Evolutionary conservation across 78 protist species (phyloP).

Genomic region (Dictyostelium intermedium): DNA sequence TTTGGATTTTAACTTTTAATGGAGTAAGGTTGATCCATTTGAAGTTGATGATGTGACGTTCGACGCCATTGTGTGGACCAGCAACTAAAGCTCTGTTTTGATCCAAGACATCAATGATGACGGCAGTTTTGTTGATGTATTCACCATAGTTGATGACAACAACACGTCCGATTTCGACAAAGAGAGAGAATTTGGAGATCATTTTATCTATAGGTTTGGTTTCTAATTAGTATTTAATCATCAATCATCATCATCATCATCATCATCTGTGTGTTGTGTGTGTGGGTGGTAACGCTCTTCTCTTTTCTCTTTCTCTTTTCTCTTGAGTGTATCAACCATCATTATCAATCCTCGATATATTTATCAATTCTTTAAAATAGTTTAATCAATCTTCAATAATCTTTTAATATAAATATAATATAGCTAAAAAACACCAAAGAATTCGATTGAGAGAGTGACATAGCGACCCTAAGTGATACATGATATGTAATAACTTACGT

Average conservation of each 20-base stretch:
- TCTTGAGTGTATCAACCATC: too few species aligned
- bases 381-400: too few species aligned
- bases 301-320: too few species aligned
- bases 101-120: conserved; percentile 80
- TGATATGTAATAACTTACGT: not conserved
- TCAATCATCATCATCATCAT: too few species aligned
- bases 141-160: conserved; percentile 76
- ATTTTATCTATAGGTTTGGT: not conserved
- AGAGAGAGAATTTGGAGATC: conserved; percentile 63
- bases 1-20: conserved; percentile 39
- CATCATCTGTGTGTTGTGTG: too few species aligned
- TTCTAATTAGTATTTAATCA: not conserved
- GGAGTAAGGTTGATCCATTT: conserved; percentile 64
- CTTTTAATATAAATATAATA: too few species aligned
- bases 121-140: conserved; percentile 72
- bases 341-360: too few species aligned
- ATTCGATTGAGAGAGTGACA: not conserved
- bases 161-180: conserved; percentile 76
- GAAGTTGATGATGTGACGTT: conserved; percentile 68
- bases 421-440: not conserved
- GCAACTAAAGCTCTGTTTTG: conserved; percentile 78
- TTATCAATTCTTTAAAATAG: too few species aligned
- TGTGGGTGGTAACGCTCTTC: too few species aligned
- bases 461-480: not conserved
- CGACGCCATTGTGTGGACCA: conserved; percentile 76